Evolutionary conservation across 345 rosid genomes (phyloP).

Genomic region (Moricandia arvensis): DNA sequence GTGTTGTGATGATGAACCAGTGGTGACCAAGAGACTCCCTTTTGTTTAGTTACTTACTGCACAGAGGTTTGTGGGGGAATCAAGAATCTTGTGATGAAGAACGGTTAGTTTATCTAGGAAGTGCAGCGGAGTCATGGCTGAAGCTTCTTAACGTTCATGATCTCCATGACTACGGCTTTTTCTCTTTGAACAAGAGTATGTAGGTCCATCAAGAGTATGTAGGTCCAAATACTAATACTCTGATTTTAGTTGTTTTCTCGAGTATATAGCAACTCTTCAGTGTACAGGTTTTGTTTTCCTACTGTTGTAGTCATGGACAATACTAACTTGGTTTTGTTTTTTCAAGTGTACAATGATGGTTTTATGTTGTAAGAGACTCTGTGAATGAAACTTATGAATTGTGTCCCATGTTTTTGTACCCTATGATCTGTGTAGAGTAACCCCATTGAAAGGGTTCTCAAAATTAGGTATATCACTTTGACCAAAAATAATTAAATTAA

Average conservation of each 20-base stretch:
- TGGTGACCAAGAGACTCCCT: conserved; percentile 21
- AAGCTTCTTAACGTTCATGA: conserved; percentile 61
- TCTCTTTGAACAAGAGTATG: conserved; percentile 40
- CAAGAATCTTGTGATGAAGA: conserved; percentile 44
- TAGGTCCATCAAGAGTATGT: conserved; percentile 20
- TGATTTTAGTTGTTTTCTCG: not conserved
- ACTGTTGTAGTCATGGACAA: too few relatives aligned
- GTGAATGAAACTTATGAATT: too few relatives aligned
- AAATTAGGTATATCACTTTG: too few relatives aligned
- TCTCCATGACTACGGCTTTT: conserved; percentile 63
- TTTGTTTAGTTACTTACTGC: conserved; percentile 60
- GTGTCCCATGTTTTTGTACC: too few relatives aligned
- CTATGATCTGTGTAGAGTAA: too few relatives aligned
- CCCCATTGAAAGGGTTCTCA: too few relatives aligned
- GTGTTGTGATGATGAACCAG: conserved; percentile 23
- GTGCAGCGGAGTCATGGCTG: conserved; percentile 78
- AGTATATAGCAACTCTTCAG: too few relatives aligned
- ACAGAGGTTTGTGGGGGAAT: conserved; percentile 61
- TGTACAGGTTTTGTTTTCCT: too few relatives aligned
- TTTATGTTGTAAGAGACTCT: not conserved
- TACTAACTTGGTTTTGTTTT: too few relatives aligned
- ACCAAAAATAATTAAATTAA: too few relatives aligned
- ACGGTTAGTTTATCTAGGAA: conserved; percentile 40
- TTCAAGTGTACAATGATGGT: too few relatives aligned
- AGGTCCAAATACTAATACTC: not conserved